phyloP scores from a whole-genome alignment of 257 asterid species.

The Solanum sejunctum region DNA sequence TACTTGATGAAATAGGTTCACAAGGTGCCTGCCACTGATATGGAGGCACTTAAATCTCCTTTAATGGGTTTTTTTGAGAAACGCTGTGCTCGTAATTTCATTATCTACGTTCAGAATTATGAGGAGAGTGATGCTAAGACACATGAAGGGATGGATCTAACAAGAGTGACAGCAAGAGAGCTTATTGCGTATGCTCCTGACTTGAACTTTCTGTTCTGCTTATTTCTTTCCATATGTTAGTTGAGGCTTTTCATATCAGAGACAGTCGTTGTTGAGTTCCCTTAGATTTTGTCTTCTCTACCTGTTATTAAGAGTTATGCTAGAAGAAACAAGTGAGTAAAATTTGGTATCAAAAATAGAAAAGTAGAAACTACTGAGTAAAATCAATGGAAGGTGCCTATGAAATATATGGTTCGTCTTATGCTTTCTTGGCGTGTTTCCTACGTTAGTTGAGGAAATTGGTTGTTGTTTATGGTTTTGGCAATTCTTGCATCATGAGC shows the following conservation, averaged over 20 bases:
- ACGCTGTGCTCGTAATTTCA: slow-evolving; percentile 90
- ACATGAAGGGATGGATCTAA: slow-evolving; percentile 82
- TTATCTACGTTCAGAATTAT: slow-evolving; percentile 86
- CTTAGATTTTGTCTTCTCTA: background rate
- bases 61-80: slow-evolving; percentile 95
- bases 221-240: background rate
- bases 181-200: slow-evolving; percentile 57
- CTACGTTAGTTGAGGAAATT: background rate
- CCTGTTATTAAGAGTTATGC: background rate
- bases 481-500: background rate
- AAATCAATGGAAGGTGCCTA: background rate
- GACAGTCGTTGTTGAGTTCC: background rate
- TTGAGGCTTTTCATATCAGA: background rate
- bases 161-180: slow-evolving; percentile 67
- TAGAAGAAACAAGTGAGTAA: background rate
- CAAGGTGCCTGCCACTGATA: slow-evolving; percentile 97
- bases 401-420: background rate
- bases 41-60: slow-evolving; percentile 96
- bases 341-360: background rate
- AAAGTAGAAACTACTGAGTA: background rate
- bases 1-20: slow-evolving; percentile 47
- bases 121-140: slow-evolving; percentile 74
- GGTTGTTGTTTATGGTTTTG: background rate
- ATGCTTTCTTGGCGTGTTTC: background rate
- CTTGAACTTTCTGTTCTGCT: background rate